A percentile compares a stretch with the other conserved stretches of the same genome.
phyloP scores from a whole-genome alignment of 495 filamentous ascomycete genomes.

The Poronia punctata region DNA sequence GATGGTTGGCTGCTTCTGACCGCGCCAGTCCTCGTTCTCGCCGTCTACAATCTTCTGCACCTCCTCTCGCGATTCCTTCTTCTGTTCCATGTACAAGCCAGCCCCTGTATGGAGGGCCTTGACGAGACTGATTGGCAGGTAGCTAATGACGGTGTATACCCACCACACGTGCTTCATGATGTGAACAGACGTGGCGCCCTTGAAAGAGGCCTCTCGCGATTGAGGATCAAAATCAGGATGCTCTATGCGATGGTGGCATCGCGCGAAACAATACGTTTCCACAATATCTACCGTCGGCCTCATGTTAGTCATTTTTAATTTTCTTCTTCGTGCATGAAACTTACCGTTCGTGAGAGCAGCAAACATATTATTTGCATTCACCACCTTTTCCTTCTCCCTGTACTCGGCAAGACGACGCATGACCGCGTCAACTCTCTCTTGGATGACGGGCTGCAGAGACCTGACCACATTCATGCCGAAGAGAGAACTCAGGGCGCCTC shows the following conservation, averaged over 20 bases:
- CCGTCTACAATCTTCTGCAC: not conserved
- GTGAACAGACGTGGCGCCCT: not conserved
- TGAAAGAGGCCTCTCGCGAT: constrained; percentile 1
- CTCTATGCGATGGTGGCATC: not conserved
- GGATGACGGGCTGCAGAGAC: constrained; percentile 18
- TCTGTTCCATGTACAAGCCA: constrained; percentile 12
- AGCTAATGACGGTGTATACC: constrained; percentile 10
- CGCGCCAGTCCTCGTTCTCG: constrained; percentile 2
- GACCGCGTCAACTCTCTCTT: constrained; percentile 21
- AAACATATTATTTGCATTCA: constrained; percentile 1
- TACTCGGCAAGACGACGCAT: constrained; percentile 19
- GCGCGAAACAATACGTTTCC: not conserved
- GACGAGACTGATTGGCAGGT: constrained; percentile 9
- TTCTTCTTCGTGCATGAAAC: not conserved
- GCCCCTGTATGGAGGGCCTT: constrained; percentile 7
- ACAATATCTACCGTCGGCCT: constrained; percentile 23
- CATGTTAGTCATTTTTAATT: constrained; percentile 22
- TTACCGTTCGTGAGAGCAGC: constrained; percentile 1
- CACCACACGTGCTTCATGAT: constrained; percentile 6
- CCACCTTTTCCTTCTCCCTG: constrained; percentile 1
- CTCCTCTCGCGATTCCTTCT: constrained; percentile 1
- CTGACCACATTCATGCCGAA: constrained; percentile 34
- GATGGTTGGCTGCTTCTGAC: constrained; percentile 25
- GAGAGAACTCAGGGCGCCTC: constrained; percentile 35
- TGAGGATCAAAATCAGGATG: constrained; percentile 1